A percentile compares a stretch with the other conserved stretches of the same genome.
These are phyloP conservation scores for Hyphochytrium catenoides DNA, from an alignment of 352 stramenopile genomes.

Conservation along the genomic window DNA sequence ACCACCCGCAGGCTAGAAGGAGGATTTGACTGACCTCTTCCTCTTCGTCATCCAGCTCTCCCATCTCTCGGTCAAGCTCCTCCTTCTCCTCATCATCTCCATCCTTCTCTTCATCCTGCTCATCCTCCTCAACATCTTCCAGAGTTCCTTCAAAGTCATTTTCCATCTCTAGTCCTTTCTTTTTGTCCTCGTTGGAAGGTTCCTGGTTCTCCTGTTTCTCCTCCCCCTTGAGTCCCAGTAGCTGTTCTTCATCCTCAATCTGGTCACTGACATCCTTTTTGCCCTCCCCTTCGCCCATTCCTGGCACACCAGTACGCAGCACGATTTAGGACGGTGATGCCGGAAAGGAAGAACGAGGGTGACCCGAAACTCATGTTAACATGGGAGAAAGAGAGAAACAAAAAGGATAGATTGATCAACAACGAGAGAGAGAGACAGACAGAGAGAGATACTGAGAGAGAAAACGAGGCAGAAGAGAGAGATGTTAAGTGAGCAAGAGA, in stretches of 20 bases:
- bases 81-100: slow-evolving; percentile 42
- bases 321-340: too few species aligned
- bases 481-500: too few species aligned
- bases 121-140: slow-evolving; percentile 81
- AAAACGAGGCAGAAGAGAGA: too few species aligned
- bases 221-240: slow-evolving; percentile 90
- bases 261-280: slow-evolving; percentile 98
- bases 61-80: slow-evolving; percentile 98
- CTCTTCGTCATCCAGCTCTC: slow-evolving; percentile 79
- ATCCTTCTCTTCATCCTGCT: slow-evolving; percentile 63
- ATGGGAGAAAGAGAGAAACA: too few species aligned
- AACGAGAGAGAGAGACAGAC: too few species aligned
- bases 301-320: too few species aligned
- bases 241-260: slow-evolving; percentile 98
- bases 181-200: slow-evolving; percentile 61
- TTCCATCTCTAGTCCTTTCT: slow-evolving; percentile 98
- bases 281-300: slow-evolving; percentile 97
- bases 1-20: too few species aligned
- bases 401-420: too few species aligned
- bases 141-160: slow-evolving; percentile 99
- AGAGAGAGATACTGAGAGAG: too few species aligned
- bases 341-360: too few species aligned
- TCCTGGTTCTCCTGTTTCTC: slow-evolving; percentile 55
- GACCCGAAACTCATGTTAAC: too few species aligned
- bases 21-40: too few species aligned